A percentile compares a stretch with the other conserved stretches of the same genome.
Evolutionary conservation across 768 basidiomycete species (phyloP).

Genomic region (Lactarius evosmus): DNA sequence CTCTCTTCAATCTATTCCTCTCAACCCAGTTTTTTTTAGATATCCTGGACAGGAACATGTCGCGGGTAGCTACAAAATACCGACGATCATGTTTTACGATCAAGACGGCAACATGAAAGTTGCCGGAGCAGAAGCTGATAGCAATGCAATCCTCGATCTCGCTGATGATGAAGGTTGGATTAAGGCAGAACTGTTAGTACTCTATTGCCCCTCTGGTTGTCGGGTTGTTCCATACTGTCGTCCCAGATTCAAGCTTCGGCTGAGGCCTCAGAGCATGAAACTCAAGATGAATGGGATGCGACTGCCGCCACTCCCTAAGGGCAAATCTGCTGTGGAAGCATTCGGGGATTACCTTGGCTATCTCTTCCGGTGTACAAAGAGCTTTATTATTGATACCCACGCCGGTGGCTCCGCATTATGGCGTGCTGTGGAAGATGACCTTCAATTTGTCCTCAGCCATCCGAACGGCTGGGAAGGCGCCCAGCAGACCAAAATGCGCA

Average conservation of each 20-base stretch:
- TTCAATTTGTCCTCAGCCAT: slow-evolving; percentile 74
- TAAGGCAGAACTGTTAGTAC: slow-evolving; percentile 67
- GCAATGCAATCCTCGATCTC: slow-evolving; percentile 49
- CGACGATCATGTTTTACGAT: slow-evolving; percentile 74
- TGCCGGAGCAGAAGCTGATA: slow-evolving; percentile 77
- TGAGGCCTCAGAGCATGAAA: slow-evolving; percentile 74
- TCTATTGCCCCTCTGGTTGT: slow-evolving; percentile 5
- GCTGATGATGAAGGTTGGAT: slow-evolving; percentile 79
- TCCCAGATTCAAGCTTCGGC: slow-evolving; percentile 71
- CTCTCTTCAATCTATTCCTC: background rate
- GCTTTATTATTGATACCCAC: slow-evolving; percentile 78
- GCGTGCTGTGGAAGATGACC: slow-evolving; percentile 64
- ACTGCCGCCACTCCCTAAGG: slow-evolving; percentile 60
- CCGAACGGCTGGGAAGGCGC: slow-evolving; percentile 84
- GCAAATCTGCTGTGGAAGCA: slow-evolving; percentile 66
- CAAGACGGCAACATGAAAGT: slow-evolving; percentile 59
- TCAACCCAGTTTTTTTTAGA: slow-evolving; percentile 37
- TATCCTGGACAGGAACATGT: slow-evolving; percentile 87
- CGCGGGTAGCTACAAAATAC: slow-evolving; percentile 81
- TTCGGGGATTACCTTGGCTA: slow-evolving; percentile 79
- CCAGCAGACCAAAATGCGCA: slow-evolving; percentile 74
- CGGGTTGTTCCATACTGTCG: background rate
- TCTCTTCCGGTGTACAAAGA: slow-evolving; percentile 68
- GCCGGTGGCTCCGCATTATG: slow-evolving; percentile 69
- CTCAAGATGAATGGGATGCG: slow-evolving; percentile 84